Base-by-base conservation (phyloP, 164 flowering plant species). In the Piper betle region DNA sequence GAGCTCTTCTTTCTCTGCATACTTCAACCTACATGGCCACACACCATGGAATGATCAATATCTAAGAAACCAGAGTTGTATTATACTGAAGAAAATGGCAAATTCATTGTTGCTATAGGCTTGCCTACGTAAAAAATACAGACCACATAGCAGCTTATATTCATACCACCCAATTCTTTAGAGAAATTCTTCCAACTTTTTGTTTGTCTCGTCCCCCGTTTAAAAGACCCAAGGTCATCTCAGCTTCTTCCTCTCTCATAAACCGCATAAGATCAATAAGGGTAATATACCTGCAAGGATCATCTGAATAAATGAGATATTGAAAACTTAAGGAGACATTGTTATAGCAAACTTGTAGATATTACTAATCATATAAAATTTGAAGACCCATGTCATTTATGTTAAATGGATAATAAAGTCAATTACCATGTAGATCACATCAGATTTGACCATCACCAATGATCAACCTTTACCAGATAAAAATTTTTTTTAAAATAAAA, bases 81-180 rank as follows among this genome's bases (percentile, higher is more conserved):
- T n/a, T 43, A 20, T 57, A 41, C 9, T 4, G 4, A 9, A 41
- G 43, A 41, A 9, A 4, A 41, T 41, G 43, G 43, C 4, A 41
- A 41, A n/a, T n/a, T n/a, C n/a, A n/a, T n/a, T n/a, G n/a, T n/a
- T n/a, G n/a, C n/a, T n/a, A n/a, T n/a, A n/a, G n/a, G n/a, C n/a
- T n/a, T n/a, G 9, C 4, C 4, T 2, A 43, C 8, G 12, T 8
- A 43, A 43, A 3, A 3, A 3, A 43, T 8, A 8, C 8, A 43
- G 50, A 8, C 8, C 12, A n/a, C n/a, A n/a, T 15, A 43, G 2
- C 12, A 43, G 50, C 50, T 43, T 1, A 58, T 25, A 52, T 19
- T 16, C 55, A 74, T 80, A 84, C 90, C 85, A 82, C 80, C 90
- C 90, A 84, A 59, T 82, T 70, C 65, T 78, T 82, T 8, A 84